These are phyloP conservation scores for Carnegiea gigantea DNA, from an alignment of 179 eudicot genomes.

Conservation along the genomic window DNA sequence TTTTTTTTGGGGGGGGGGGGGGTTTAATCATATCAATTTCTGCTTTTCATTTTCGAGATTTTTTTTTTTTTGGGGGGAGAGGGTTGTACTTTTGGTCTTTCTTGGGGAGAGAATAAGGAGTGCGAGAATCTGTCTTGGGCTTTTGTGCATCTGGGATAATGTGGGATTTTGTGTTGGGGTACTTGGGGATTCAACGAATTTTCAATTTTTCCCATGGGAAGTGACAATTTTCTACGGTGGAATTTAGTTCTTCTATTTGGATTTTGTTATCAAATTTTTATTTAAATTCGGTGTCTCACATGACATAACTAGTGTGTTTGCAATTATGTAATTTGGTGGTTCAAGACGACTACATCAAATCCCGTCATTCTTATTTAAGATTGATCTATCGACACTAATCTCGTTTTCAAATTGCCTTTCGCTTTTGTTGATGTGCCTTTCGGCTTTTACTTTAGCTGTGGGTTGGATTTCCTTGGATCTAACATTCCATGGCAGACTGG, in stretches of 20 bases:
- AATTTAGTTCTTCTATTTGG: not conserved
- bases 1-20: no score
- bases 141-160: constrained; percentile 33
- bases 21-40: not conserved
- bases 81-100: constrained; percentile 1
- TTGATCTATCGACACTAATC: no score
- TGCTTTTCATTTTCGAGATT: constrained; percentile 34
- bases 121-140: constrained; percentile 31
- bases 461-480: no score
- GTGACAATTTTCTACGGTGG: constrained; percentile 1
- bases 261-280: constrained; percentile 6
- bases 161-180: constrained; percentile 35
- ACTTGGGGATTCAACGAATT: not conserved
- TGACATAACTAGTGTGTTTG: no score
- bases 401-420: not conserved
- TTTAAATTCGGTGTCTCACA: not conserved
- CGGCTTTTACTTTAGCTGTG: not conserved
- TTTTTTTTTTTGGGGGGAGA: constrained; percentile 29
- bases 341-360: no score
- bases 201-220: not conserved
- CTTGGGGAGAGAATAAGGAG: not conserved
- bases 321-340: no score
- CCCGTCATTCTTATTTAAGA: not conserved
- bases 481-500: no score
- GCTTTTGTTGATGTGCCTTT: not conserved